Conservation (phyloP, 192 early-diverging fungal species). For the Helicostylum pulchrum region DNA sequence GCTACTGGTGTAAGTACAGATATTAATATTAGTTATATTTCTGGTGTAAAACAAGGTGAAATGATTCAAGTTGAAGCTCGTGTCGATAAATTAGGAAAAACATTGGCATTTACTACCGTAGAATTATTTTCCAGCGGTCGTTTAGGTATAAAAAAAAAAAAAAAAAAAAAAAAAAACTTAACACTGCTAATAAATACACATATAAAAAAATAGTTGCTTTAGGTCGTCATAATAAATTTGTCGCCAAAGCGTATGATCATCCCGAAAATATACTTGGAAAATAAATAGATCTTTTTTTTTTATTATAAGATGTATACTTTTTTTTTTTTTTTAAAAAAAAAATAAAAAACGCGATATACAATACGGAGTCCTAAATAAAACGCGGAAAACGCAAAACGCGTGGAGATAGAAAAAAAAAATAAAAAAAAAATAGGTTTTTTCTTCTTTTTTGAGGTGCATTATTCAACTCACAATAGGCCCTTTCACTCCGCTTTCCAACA, state of each 20-base stretch:
- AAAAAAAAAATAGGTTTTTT: neutral
- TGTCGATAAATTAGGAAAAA: constrained; percentile 52
- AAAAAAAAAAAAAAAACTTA: constrained; percentile 6
- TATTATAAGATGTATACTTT: neutral
- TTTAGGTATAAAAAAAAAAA: constrained; percentile 41
- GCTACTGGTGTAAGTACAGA: constrained; percentile 57
- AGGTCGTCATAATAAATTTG: constrained; percentile 57
- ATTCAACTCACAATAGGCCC: no score
- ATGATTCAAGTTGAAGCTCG: constrained; percentile 41
- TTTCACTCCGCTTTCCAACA: neutral
- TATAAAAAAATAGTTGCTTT: constrained; percentile 38
- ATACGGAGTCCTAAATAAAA: neutral
- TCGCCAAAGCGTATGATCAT: constrained; percentile 36
- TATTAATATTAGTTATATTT: constrained; percentile 53
- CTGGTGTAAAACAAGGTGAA: constrained; percentile 44
- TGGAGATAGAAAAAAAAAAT: neutral
- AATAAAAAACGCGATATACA: neutral
- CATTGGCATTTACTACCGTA: constrained; percentile 49
- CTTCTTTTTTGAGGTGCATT: neutral
- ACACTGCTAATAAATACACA: neutral
- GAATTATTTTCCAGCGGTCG: constrained; percentile 39
- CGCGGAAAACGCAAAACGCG: no score
- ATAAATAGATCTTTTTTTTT: neutral
- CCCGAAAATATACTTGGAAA: constrained; percentile 23
- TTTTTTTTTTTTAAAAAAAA: constrained; percentile 4